Base-by-base conservation (phyloP, 176 grass and related monocot genomes). In the Chrysopogon serrulatus region DNA sequence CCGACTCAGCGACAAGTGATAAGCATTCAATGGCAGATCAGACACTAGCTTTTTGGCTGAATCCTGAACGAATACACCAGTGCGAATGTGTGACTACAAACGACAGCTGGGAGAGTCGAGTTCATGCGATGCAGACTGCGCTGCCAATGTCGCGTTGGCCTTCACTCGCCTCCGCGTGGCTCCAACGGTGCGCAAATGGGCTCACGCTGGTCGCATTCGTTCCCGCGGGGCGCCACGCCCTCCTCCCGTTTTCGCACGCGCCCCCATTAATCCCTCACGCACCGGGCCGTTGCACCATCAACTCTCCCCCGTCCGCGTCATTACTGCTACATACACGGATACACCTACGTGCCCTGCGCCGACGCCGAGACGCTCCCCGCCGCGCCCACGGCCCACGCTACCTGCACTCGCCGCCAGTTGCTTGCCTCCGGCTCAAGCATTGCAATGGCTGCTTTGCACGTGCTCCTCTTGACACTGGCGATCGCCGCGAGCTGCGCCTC, bases 201-300 rank as follows among this genome's bases (percentile, higher is more conserved):
- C 39, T 90, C 88, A 86, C 88, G 84, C 74, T 44, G 66, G 79
- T 60, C 54, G 67, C 59, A 45, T 83, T 18, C 83, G 83, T 82
- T 86, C 66, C 81, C 21, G 78, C 73, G 56, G 34, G 70, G 67
- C 24, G n/a, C 57, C 80, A 74, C 86, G 24, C 66, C 43, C 7
- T 71, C 41, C 26, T 27, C 39, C 60, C 34, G 19, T 5, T 40
- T 5, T 8, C 60, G 27, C 56, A 17, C 54, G 51, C 49, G 27
- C 61, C 4, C n/a, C 65, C 87, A 84, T 88, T 79, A 83, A 73
- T 79, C 74, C 79, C 16, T 90, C 88, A 90, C 88, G 88, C 88
- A 54, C 61, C 65, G 56, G 74, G 61, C 60, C 80, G 31, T 78
- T 83, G 88, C 66, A 73, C 48, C 69, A 87, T 90, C 67, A 90